Conservation (phyloP, 2,329 filamentous ascomycete species). For the Claviceps sp. region DNA sequence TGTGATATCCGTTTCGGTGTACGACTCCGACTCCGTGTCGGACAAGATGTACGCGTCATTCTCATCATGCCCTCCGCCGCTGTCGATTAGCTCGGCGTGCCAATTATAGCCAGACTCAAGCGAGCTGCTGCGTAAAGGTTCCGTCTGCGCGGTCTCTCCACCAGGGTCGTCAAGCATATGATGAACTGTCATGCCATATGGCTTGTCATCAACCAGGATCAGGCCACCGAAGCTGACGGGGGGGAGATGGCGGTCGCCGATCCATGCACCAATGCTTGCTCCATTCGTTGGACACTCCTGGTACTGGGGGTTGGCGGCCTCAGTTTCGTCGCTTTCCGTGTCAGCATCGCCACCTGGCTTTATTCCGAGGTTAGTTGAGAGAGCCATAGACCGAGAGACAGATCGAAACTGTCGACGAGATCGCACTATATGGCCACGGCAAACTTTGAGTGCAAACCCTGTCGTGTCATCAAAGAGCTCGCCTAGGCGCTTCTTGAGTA, state of each 20-base stretch:
- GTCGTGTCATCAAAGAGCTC: conserved; percentile 49
- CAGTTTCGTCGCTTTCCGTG: conserved; percentile 26
- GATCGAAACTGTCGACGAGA: conserved; percentile 35
- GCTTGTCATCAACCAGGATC: conserved; percentile 68
- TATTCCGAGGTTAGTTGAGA: background rate
- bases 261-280: conserved; percentile 85
- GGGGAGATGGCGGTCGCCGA: conserved; percentile 71
- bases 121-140: conserved; percentile 25
- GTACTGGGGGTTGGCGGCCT: conserved; percentile 56
- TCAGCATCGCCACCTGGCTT: conserved; percentile 18
- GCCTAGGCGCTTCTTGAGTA: conserved; percentile 55
- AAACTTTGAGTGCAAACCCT: conserved; percentile 56
- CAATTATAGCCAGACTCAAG: conserved; percentile 23
- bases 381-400: conserved; percentile 19
- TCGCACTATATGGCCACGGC: conserved; percentile 52
- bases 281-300: conserved; percentile 71
- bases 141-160: conserved; percentile 21
- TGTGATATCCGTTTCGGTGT: conserved; percentile 37
- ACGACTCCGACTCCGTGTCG: conserved; percentile 43
- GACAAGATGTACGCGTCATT: conserved; percentile 49
- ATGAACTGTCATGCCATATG: conserved; percentile 91
- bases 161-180: conserved; percentile 78
- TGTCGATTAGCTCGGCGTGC: conserved; percentile 27
- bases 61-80: conserved; percentile 32
- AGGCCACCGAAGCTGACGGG: conserved; percentile 86